phyloP scores from a whole-genome alignment of 371 early-diverging fungal species.

The Catenaria anguillulae region DNA sequence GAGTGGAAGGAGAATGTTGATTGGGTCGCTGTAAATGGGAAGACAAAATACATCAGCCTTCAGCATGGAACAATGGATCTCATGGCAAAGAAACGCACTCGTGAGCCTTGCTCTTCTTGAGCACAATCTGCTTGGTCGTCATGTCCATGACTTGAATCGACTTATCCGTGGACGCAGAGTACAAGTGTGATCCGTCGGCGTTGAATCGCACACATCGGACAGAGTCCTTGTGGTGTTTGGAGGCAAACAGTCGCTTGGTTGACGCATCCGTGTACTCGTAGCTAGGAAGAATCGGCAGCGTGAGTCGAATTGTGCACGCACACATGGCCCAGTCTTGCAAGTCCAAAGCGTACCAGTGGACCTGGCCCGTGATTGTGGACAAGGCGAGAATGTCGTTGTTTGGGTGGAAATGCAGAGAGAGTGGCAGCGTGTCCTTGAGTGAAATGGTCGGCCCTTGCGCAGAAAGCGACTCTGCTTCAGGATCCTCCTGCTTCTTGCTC shows the following conservation, averaged over 20 bases:
- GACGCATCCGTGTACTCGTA: slow-evolving; percentile 31
- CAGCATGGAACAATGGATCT: too few relatives aligned
- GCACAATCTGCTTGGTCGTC: slow-evolving; percentile 40
- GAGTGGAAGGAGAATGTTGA: slow-evolving; percentile 51
- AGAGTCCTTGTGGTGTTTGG: slow-evolving; percentile 59
- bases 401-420: background rate
- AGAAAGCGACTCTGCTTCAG: too few relatives aligned
- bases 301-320: too few relatives aligned
- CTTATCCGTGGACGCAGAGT: slow-evolving; percentile 63
- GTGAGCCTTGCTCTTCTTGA: slow-evolving; percentile 52
- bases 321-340: too few relatives aligned
- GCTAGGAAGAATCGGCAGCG: too few relatives aligned
- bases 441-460: background rate
- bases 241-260: slow-evolving; percentile 38
- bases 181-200: slow-evolving; percentile 53
- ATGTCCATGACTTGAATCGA: slow-evolving; percentile 56
- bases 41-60: background rate
- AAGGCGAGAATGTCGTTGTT: background rate
- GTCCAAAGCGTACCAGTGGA: background rate
- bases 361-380: background rate
- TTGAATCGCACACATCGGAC: slow-evolving; percentile 63
- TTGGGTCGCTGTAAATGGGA: slow-evolving; percentile 35
- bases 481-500: too few relatives aligned
- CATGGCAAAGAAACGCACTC: slow-evolving; percentile 36
- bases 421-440: slow-evolving; percentile 3